Evolutionary conservation across 2,329 filamentous ascomycete genomes (phyloP).

Genomic region (Colletotrichum cordylinicola): DNA sequence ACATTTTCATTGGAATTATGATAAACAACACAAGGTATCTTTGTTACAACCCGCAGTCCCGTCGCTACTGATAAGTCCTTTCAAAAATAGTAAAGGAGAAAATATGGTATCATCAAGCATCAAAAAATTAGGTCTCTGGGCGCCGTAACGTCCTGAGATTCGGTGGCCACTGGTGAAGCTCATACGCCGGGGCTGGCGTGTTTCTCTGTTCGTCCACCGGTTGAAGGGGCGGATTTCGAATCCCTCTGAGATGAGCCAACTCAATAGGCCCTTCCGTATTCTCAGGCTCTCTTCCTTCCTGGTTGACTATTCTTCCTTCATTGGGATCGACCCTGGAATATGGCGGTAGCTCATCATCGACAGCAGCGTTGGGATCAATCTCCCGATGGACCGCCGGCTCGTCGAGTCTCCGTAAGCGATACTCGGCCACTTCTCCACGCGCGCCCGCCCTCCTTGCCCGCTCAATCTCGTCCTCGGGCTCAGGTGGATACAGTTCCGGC

Average conservation of each 20-base stretch:
- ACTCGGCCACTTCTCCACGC: not conserved
- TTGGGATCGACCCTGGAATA: slow-evolving; percentile 13
- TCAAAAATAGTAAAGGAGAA: not conserved
- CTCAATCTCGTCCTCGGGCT: not conserved
- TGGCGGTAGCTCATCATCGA: not conserved
- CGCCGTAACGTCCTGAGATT: not conserved
- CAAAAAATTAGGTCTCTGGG: not conserved
- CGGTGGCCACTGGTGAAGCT: not conserved
- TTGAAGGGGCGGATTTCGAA: not conserved
- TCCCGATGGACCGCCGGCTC: not conserved
- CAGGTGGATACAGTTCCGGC: slow-evolving; percentile 1
- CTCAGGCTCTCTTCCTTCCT: not conserved
- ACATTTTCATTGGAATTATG: not conserved
- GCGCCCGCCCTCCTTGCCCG: not conserved
- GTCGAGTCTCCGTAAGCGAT: not conserved
- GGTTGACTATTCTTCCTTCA: not conserved
- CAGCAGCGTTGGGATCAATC: not conserved
- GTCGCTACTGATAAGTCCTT: not conserved
- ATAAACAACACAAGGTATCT: not conserved
- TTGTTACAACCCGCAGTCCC: not conserved
- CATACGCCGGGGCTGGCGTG: not conserved
- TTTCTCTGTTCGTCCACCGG: not conserved
- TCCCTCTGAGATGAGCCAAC: not conserved
- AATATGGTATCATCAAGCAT: not conserved
- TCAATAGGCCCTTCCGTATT: not conserved